Base-by-base conservation (phyloP, 2,329 filamentous ascomycete species). In the Trichoderma atrobrunneum region DNA sequence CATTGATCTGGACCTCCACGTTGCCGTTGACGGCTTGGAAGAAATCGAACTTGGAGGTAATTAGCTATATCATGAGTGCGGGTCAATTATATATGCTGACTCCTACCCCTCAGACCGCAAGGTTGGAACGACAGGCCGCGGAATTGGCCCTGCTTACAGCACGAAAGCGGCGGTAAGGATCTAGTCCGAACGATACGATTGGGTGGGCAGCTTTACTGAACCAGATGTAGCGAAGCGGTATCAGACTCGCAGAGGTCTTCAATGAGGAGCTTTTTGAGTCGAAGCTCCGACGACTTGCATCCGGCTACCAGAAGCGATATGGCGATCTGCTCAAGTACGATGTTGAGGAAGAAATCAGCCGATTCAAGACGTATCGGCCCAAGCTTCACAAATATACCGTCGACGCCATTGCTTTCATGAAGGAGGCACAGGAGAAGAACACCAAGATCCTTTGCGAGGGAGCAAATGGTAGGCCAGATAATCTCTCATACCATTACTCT, bases 231-330 rank as follows among this genome's bases (percentile, higher is more conserved):
- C 85, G 92, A 76, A 92, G 85, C 75, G 92, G 92, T 62, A 85
- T 95, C 73, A 85, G 89, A 70, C 81, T 94, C 61, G 85, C 87
- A 73, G 91, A 94, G 71, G 84, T 94, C 74, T 93, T 93, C 79
- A 84, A 92, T 78, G 86, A 89, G 78, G 83, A 87, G 54, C 79
- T 86, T 8, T 93, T 94, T 76, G 91, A 93, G 81, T 78, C 81
- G 54, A 92, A 92, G 80, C 82, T 94, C 57, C 85, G 90, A 54
- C 82, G 84, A 28, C 82, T 94, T 62, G 90, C 87, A 10, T 76
- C 81, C 7, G 89, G 87, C 87, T 76, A 83, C 93, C 68, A 84
- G 85, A 90, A 91, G 82, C 85, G 91, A 66, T 94, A 89, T 76
- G 91, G 92, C 8, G 88, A 91, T 75, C 81, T 92, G 30, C 81